Evolutionary conservation across 164 flowering plant genomes (phyloP).

Genomic region (Litsea cubeba): DNA sequence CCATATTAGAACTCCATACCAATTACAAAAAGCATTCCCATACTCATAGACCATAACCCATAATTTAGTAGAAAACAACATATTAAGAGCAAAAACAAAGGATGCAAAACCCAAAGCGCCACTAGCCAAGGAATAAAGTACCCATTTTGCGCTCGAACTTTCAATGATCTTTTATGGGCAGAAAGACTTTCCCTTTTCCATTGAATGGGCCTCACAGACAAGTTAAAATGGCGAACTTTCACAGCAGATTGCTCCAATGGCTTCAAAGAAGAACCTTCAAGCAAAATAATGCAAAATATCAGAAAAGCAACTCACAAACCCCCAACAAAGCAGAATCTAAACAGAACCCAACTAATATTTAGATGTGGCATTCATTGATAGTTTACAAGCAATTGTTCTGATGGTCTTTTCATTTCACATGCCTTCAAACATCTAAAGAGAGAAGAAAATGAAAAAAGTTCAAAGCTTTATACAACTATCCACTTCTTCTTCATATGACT

Average conservation of each 20-base stretch:
- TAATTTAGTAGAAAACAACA: neutral
- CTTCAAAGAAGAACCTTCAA: conserved; percentile 39
- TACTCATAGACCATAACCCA: too few relatives aligned
- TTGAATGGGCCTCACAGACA: conserved; percentile 27
- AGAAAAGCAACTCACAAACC: too few relatives aligned
- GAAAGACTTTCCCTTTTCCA: conserved; percentile 19
- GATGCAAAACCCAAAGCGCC: neutral
- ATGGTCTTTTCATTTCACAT: too few relatives aligned
- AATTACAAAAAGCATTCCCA: too few relatives aligned
- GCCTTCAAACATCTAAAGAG: too few relatives aligned
- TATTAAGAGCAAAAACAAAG: neutral
- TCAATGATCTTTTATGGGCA: conserved; percentile 28
- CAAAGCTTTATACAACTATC: too few relatives aligned
- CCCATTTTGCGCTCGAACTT: conserved; percentile 52
- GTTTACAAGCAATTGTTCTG: neutral
- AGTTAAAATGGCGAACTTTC: conserved; percentile 16
- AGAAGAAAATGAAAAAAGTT: too few relatives aligned
- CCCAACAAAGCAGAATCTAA: neutral
- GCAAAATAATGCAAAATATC: neutral
- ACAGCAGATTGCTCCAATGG: conserved; percentile 25
- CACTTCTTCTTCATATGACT: too few relatives aligned
- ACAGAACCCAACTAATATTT: neutral
- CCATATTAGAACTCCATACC: too few relatives aligned
- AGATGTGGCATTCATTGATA: neutral
- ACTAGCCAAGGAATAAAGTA: conserved; percentile 16